These are phyloP conservation scores for Licmophora abbreviata DNA, from an alignment of 108 stramenopile genomes.

Conservation along the genomic window DNA sequence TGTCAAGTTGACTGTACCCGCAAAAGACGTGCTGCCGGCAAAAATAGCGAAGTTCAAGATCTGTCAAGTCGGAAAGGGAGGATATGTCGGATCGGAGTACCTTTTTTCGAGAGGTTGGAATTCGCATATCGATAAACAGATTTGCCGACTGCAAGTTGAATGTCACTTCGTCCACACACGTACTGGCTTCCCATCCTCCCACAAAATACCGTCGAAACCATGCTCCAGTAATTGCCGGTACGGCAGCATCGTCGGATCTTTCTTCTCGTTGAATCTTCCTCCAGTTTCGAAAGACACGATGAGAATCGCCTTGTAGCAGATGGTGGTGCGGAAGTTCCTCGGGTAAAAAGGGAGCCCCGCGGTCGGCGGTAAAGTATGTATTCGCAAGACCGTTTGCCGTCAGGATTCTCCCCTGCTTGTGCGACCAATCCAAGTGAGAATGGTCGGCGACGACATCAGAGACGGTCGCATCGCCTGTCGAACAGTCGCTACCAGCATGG, in stretches of 20 bases:
- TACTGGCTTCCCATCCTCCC: constrained; percentile 82
- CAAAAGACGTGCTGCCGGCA: constrained; percentile 87
- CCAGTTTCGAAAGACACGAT: constrained; percentile 26
- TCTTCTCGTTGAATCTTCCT: constrained; percentile 12
- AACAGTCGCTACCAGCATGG: too few relatives aligned
- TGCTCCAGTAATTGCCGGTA: constrained; percentile 49
- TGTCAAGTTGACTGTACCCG: constrained; percentile 43
- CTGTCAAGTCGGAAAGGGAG: constrained; percentile 33
- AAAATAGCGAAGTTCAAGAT: constrained; percentile 56
- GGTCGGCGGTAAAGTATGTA: constrained; percentile 39
- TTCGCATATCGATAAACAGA: constrained; percentile 80
- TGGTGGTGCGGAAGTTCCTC: constrained; percentile 80
- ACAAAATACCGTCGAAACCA: constrained; percentile 76
- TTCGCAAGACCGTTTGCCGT: constrained; percentile 57
- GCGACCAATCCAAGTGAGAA: constrained; percentile 66
- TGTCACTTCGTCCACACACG: constrained; percentile 55
- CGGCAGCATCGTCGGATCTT: constrained; percentile 7
- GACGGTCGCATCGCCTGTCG: too few relatives aligned
- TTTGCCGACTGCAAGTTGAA: constrained; percentile 83
- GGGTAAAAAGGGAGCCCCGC: constrained; percentile 58
- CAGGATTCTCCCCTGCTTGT: constrained; percentile 68
- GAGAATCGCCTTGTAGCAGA: constrained; percentile 42
- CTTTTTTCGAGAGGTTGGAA: constrained; percentile 46
- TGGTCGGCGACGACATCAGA: too few relatives aligned
- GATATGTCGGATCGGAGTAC: constrained; percentile 11